phyloP scores from a whole-genome alignment of 2,329 filamentous ascomycete genomes.

The Biscogniauxia sp. region DNA sequence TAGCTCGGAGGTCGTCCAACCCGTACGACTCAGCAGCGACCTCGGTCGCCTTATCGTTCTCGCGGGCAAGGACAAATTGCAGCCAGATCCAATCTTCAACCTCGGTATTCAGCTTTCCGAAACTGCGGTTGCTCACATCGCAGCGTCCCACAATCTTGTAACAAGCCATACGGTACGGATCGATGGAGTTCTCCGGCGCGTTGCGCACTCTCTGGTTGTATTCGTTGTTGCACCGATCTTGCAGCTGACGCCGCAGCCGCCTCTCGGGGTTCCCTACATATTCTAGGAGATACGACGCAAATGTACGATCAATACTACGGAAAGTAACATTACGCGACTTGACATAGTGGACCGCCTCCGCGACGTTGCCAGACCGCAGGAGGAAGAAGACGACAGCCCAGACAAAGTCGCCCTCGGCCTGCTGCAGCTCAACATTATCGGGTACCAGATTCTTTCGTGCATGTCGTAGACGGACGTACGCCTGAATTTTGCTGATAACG shows the following conservation, averaged over 20 bases:
- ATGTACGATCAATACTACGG: slow-evolving; percentile 85
- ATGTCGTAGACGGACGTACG: slow-evolving; percentile 80
- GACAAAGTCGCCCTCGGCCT: slow-evolving; percentile 76
- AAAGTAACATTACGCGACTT: slow-evolving; percentile 76
- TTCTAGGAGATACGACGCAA: slow-evolving; percentile 80
- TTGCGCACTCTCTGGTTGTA: slow-evolving; percentile 83
- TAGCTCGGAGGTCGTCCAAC: slow-evolving; percentile 68
- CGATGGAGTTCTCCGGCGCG: slow-evolving; percentile 80
- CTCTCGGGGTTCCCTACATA: slow-evolving; percentile 77
- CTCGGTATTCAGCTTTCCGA: slow-evolving; percentile 62
- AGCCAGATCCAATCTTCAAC: slow-evolving; percentile 73
- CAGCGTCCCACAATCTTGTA: slow-evolving; percentile 94
- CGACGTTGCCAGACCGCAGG: slow-evolving; percentile 77
- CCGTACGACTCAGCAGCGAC: slow-evolving; percentile 66
- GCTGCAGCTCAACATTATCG: slow-evolving; percentile 77
- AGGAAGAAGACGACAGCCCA: slow-evolving; percentile 96
- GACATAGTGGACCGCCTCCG: slow-evolving; percentile 84
- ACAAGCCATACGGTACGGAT: slow-evolving; percentile 94
- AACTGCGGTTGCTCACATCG: slow-evolving; percentile 61
- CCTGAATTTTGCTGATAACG: slow-evolving; percentile 84
- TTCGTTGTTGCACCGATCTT: slow-evolving; percentile 85
- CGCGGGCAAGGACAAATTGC: slow-evolving; percentile 67
- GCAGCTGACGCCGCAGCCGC: slow-evolving; percentile 72
- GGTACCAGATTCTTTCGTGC: slow-evolving; percentile 80
- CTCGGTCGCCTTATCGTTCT: slow-evolving; percentile 61